Base-by-base conservation (phyloP, 495 filamentous ascomycete species). In the Pseudevernia furfuracea region DNA sequence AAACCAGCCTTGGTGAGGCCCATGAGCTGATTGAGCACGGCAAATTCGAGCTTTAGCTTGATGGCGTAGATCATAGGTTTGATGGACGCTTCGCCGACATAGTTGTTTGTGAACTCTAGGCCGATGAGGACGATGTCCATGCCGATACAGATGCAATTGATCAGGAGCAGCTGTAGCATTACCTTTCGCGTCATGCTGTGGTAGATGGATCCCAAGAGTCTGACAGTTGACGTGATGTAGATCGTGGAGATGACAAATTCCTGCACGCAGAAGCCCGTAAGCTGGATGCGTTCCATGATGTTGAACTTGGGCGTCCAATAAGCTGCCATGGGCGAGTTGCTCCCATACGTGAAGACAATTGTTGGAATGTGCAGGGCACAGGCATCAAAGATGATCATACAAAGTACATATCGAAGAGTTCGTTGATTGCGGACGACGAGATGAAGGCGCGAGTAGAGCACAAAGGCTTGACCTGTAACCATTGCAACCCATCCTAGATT, bases 371-470 rank as follows among this genome's bases (percentile, higher is more conserved):
- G 84, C 12, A 84, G 73, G 32, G 82, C 62, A 44, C 82, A 34
- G 11, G 76, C 83, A 72, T 87, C 74, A 70, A 82, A 56, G 15
- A 85, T 72, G 67, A 89, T 87, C 82, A 87, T 86, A 61, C 59
- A 70, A 21, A 84, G 75, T 1, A 87, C 78, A 38, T 74, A 71
- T 28, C 80, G 78, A 4, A 87, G 75, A 23, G 79, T 70, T 34
- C 72, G 74, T n/a, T 73, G 74, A 34, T 82, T 80, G 32, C 74
- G 74, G 37, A 83, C 72, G 44, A 89, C 76, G 49, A 88, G 74
- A 68, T 88, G 83, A 7, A 89, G 78, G n/a, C 86, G 81, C 4
- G 85, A 88, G 74, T 84, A 89, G 25, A 89, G 76, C 15, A 89
- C 85, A 48, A 88, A 68, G 7, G 84, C 84, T 71, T 88, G 85